Conservation (phyloP, 495 filamentous ascomycete species). For the Penicillium desertorum region DNA sequence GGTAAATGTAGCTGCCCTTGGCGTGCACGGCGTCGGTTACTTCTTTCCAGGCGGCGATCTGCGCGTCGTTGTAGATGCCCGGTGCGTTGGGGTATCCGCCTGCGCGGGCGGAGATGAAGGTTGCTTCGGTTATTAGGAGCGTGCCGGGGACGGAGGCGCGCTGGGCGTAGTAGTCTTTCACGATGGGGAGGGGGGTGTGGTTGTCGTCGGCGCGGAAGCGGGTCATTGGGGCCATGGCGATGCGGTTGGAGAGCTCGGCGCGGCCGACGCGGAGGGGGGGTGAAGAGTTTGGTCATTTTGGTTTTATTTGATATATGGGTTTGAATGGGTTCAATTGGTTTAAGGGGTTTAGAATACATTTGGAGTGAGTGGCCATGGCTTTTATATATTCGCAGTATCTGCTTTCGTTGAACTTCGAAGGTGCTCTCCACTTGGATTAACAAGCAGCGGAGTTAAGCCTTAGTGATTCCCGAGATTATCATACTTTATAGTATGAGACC, state of each 20-base stretch:
- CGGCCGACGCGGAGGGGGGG: conserved; percentile 51
- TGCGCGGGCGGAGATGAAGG: conserved; percentile 57
- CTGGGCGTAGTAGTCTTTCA: conserved; percentile 55
- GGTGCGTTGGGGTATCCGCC: conserved; percentile 57
- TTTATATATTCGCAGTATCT: background rate
- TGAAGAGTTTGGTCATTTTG: conserved; percentile 47
- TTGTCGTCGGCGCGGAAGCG: conserved; percentile 49
- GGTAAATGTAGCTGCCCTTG: conserved; percentile 60
- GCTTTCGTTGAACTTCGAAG: background rate
- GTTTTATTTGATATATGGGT: background rate
- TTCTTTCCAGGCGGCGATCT: conserved; percentile 61
- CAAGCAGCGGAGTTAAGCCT: background rate
- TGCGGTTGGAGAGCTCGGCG: conserved; percentile 47
- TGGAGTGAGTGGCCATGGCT: background rate
- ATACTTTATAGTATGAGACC: background rate
- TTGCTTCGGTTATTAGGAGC: conserved; percentile 59
- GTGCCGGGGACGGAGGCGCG: conserved; percentile 49
- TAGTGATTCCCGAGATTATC: background rate
- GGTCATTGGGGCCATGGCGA: conserved; percentile 53
- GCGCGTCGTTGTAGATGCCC: conserved; percentile 60
- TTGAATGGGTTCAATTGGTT: background rate
- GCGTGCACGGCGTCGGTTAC: conserved; percentile 67
- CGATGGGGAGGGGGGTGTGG: conserved; percentile 38
- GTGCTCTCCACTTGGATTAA: background rate
- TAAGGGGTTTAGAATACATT: background rate